A percentile compares a stretch with the other conserved stretches of the same genome.
phyloP scores from a whole-genome alignment of 805 yeast genomes.

The Sugiyamaella floridensis region DNA sequence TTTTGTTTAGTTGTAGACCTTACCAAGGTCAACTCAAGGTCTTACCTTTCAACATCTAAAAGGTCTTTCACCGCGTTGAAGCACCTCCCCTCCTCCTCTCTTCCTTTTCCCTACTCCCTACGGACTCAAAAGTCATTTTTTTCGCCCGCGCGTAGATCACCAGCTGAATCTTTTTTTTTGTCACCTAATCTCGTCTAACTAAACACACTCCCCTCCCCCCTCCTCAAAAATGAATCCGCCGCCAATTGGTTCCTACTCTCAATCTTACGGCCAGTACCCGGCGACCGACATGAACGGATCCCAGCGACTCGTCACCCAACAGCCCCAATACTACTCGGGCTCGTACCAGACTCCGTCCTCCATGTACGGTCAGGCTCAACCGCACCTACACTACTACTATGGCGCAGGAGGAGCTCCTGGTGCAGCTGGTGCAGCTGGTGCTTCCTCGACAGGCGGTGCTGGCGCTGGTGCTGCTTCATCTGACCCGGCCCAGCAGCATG shows the following conservation, averaged over 20 bases:
- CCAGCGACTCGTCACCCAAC: slow-evolving; percentile 4
- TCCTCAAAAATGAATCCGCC: slow-evolving; percentile 6
- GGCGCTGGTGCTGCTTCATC: slow-evolving; percentile 2
- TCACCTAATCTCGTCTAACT: neutral
- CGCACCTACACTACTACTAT: slow-evolving; percentile 3
- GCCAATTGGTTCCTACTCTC: slow-evolving; percentile 5
- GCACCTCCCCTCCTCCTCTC: neutral
- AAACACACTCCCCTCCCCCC: neutral
- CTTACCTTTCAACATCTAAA: neutral
- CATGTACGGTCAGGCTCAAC: slow-evolving; percentile 3
- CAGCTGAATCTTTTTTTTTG: neutral
- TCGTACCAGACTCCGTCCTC: slow-evolving; percentile 4
- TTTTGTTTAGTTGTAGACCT: neutral
- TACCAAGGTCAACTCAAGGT: neutral
- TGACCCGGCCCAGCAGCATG: slow-evolving; percentile 11
- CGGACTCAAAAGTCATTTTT: neutral
- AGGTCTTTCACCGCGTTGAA: too few relatives aligned
- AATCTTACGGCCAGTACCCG: slow-evolving; percentile 9
- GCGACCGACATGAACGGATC: slow-evolving; percentile 2
- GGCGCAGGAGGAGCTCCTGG: neutral
- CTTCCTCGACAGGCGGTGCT: neutral
- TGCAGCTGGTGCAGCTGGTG: slow-evolving; percentile 1
- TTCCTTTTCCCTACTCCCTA: too few relatives aligned
- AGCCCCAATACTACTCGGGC: slow-evolving; percentile 6
- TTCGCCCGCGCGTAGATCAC: neutral